These are phyloP conservation scores for Clavispora carvajalis DNA, from an alignment of 805 yeast species.

Conservation along the genomic window DNA sequence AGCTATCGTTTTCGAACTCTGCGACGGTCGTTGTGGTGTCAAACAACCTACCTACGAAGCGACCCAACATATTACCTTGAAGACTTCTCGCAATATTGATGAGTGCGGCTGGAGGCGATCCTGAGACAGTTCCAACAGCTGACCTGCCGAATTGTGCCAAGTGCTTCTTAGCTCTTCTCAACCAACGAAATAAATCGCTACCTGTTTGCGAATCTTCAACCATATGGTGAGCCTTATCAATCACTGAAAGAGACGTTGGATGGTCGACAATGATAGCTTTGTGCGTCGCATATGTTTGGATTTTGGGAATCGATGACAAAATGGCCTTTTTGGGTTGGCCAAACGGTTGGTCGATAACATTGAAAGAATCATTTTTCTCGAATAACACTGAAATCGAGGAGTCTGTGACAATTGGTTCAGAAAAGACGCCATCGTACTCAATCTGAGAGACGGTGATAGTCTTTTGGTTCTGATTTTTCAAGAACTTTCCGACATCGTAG, in stretches of 20 bases:
- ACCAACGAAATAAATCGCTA: conserved; percentile 22
- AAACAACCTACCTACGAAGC: neutral
- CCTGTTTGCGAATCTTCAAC: conserved; percentile 23
- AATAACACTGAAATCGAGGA: neutral
- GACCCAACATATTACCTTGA: neutral
- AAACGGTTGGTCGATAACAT: neutral
- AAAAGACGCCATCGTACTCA: neutral
- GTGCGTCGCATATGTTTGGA: neutral
- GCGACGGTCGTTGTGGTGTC: neutral
- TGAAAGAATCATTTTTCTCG: neutral
- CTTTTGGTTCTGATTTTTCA: neutral
- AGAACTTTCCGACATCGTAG: conserved; percentile 5
- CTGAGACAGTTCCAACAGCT: conserved; percentile 5
- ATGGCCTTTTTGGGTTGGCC: neutral
- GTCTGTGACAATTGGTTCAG: neutral
- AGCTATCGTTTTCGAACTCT: conserved; percentile 15
- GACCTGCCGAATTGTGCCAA: conserved; percentile 29
- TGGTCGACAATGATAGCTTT: conserved; percentile 25
- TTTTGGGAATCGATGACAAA: neutral
- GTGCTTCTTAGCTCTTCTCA: conserved; percentile 27
- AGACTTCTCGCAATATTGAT: neutral
- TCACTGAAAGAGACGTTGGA: conserved; percentile 23
- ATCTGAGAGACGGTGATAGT: neutral
- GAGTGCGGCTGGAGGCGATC: neutral
- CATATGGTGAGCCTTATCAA: conserved; percentile 27